phyloP scores from a whole-genome alignment of 352 stramenopile genomes.

The Peronospora farinosa region DNA sequence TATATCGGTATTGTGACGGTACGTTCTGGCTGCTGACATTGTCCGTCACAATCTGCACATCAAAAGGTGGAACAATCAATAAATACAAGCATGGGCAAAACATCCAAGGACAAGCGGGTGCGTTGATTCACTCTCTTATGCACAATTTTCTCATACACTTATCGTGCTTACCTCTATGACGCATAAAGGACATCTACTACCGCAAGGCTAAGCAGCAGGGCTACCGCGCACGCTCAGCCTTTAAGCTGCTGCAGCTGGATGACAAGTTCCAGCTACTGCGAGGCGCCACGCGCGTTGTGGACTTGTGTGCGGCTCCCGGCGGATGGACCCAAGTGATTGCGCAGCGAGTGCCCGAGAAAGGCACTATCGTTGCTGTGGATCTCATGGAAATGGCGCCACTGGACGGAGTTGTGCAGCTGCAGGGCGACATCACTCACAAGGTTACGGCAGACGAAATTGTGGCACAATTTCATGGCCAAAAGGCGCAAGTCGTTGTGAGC shows the following conservation, averaged over 20 bases:
- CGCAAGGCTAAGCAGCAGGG: conserved; percentile 90
- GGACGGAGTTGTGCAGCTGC: conserved; percentile 60
- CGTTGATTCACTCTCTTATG: conserved; percentile 15
- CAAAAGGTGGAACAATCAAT: conserved; percentile 15
- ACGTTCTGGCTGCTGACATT: conserved; percentile 12
- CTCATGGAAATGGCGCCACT: conserved; percentile 97
- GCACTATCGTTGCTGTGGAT: conserved; percentile 70
- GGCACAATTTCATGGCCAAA: conserved; percentile 55
- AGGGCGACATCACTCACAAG: conserved; percentile 82
- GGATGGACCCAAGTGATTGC: conserved; percentile 85
- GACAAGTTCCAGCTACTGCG: conserved; percentile 95
- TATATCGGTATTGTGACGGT: not conserved
- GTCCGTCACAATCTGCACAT: conserved; percentile 6
- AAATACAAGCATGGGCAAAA: conserved; percentile 67
- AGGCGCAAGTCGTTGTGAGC: conserved; percentile 97
- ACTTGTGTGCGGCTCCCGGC: conserved; percentile 78
- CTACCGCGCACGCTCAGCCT: conserved; percentile 95
- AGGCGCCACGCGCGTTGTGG: conserved; percentile 73
- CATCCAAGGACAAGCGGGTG: conserved; percentile 89
- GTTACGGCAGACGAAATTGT: conserved; percentile 69
- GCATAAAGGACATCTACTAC: conserved; percentile 87
- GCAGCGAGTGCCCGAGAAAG: conserved; percentile 45
- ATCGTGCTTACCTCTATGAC: not conserved
- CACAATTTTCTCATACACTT: not conserved
- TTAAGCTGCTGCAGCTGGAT: conserved; percentile 99